phyloP scores from a whole-genome alignment of 768 basidiomycete species.

The Rhodotorula sphaerocarpa region DNA sequence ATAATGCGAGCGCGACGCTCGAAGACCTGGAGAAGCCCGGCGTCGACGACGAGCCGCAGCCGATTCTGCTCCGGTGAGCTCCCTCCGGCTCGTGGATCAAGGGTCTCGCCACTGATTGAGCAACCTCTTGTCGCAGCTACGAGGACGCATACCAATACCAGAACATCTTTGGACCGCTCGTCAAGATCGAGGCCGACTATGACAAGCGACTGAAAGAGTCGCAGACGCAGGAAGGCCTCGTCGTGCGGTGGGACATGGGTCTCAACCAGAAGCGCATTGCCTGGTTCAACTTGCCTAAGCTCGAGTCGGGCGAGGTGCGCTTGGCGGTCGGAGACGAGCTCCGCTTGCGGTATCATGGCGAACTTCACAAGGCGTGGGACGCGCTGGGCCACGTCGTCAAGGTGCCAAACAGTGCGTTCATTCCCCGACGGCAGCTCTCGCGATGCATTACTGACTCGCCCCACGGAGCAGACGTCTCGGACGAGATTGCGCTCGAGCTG shows the following conservation, averaged over 20 bases:
- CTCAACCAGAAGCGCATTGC: conserved; percentile 98
- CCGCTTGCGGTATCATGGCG: conserved; percentile 76
- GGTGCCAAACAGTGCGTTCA: conserved; percentile 84
- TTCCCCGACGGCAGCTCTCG: neutral
- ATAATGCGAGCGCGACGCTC: conserved; percentile 87
- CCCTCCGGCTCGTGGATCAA: neutral
- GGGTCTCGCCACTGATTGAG: neutral
- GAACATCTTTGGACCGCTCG: conserved; percentile 96
- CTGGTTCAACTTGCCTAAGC: conserved; percentile 91
- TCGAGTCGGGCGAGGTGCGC: conserved; percentile 95
- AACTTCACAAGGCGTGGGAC: conserved; percentile 88
- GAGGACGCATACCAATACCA: conserved; percentile 99
- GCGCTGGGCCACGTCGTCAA: conserved; percentile 98
- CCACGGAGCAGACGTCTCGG: conserved; percentile 70
- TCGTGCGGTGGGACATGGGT: conserved; percentile 93
- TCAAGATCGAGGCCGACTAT: conserved; percentile 99
- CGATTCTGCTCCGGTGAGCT: conserved; percentile 60
- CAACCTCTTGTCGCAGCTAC: conserved; percentile 50
- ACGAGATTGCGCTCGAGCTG: conserved; percentile 92
- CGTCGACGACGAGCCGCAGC: conserved; percentile 94
- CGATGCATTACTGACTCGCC: neutral
- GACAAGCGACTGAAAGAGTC: conserved; percentile 96
- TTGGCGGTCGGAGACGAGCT: conserved; percentile 95
- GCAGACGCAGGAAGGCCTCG: conserved; percentile 95
- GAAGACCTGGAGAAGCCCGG: conserved; percentile 96